Conservation (phyloP, 805 yeast genomes). For the Henningerozyma blattae region DNA sequence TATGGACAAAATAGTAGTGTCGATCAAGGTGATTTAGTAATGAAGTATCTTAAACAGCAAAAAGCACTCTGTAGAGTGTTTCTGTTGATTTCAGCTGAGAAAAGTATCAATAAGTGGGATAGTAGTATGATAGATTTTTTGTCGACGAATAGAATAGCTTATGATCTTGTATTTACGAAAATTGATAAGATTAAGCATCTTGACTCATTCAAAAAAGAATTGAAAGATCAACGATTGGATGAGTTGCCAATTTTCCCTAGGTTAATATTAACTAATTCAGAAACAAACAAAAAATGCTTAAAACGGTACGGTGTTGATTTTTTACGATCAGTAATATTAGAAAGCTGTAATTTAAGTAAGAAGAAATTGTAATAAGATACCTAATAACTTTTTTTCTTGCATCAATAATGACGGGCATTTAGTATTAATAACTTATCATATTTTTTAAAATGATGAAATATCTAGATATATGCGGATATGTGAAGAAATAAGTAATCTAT, state of each 20-base stretch:
- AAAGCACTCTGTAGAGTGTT: constrained; percentile 44
- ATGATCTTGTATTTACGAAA: constrained; percentile 68
- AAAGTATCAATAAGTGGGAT: constrained; percentile 52
- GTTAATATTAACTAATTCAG: constrained; percentile 41
- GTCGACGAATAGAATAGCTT: constrained; percentile 44
- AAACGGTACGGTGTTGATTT: constrained; percentile 43
- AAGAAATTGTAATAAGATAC: background rate
- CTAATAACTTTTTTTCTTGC: too few relatives aligned
- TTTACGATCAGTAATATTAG: constrained; percentile 38
- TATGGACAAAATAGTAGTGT: constrained; percentile 62
- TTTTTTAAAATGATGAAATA: too few relatives aligned
- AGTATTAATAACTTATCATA: too few relatives aligned
- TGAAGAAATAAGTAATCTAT: too few relatives aligned
- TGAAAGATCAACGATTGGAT: constrained; percentile 28
- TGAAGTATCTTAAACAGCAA: constrained; percentile 48
- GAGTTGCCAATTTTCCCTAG: constrained; percentile 33
- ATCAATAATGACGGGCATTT: too few relatives aligned
- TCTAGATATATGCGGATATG: too few relatives aligned
- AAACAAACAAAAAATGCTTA: constrained; percentile 21
- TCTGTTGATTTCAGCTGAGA: constrained; percentile 46
- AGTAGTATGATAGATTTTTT: constrained; percentile 37
- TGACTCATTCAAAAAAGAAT: constrained; percentile 27
- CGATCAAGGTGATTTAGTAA: constrained; percentile 58
- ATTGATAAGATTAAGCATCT: constrained; percentile 42
- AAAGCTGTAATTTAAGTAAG: constrained; percentile 36